phyloP scores from a whole-genome alignment of 192 early-diverging fungal genomes.

The Spizellomyces punctatus region DNA sequence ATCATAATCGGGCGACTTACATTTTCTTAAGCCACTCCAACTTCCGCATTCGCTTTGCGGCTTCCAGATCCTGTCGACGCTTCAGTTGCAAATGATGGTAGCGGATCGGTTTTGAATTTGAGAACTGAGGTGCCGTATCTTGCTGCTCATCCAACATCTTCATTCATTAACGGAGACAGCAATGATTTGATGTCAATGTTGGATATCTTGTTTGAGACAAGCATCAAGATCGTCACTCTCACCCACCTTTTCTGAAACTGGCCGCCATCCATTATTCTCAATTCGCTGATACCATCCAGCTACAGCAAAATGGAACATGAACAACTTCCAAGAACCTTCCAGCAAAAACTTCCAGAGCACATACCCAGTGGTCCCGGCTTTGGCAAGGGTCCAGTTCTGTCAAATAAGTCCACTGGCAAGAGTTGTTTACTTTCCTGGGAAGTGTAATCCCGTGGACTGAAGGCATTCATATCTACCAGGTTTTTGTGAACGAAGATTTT shows the following conservation, averaged over 20 bases:
- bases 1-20: conserved; percentile 26
- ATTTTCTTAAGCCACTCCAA: conserved; percentile 57
- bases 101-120: conserved; percentile 26
- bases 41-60: conserved; percentile 43
- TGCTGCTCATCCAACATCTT: too few relatives aligned
- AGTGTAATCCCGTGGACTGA: conserved; percentile 65
- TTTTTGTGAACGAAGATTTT: conserved; percentile 60
- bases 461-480: conserved; percentile 62
- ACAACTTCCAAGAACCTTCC: background rate
- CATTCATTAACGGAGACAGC: too few relatives aligned
- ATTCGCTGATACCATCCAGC: conserved; percentile 58
- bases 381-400: conserved; percentile 25
- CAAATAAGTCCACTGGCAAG: conserved; percentile 47
- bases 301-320: conserved; percentile 1
- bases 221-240: background rate
- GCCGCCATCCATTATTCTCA: conserved; percentile 66
- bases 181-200: background rate
- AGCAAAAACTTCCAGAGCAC: background rate
- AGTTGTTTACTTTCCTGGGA: conserved; percentile 35
- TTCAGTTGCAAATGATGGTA: conserved; percentile 53
- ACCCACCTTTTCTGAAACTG: conserved; percentile 53
- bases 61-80: conserved; percentile 47
- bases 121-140: background rate
- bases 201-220: background rate
- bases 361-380: background rate